Conservation (phyloP, 495 filamentous ascomycete genomes). For the Neurospora sublineolata region DNA sequence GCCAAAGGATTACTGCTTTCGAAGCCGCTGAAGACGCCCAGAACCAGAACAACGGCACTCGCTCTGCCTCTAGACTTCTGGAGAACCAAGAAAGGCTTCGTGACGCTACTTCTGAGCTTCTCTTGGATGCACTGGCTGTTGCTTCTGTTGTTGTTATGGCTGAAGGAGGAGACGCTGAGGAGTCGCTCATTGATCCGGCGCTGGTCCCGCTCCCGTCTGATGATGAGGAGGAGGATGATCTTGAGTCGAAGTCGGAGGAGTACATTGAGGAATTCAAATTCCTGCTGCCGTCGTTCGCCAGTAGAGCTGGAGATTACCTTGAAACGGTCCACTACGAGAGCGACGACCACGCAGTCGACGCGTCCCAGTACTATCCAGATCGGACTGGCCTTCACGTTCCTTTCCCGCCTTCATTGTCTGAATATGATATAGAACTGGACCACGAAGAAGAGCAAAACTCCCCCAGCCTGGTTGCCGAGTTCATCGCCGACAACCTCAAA, state of each 20-base stretch:
- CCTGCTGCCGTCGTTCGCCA: background rate
- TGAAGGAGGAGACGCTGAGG: background rate
- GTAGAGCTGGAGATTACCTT: background rate
- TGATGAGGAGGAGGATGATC: background rate
- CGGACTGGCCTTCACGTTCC: background rate
- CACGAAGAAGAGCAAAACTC: background rate
- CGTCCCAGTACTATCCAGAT: background rate
- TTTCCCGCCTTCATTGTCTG: background rate
- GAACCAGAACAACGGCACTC: background rate
- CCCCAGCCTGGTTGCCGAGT: background rate
- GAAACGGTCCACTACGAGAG: background rate
- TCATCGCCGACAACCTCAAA: background rate
- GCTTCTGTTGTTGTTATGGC: background rate
- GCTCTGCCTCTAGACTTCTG: background rate
- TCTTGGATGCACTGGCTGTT: background rate
- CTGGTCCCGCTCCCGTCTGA: background rate
- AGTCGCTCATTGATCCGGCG: background rate
- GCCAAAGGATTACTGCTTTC: background rate
- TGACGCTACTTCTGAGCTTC: background rate
- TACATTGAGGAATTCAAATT: background rate
- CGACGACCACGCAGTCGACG: background rate
- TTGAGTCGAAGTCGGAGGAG: background rate
- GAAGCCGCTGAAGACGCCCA: background rate
- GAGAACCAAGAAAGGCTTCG: background rate
- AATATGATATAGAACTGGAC: background rate